Percentiles rank a stretch among this genome's conserved stretches.
These are phyloP conservation scores for Podospora comata DNA, from an alignment of 495 filamentous ascomycete genomes.

Conservation along the genomic window DNA sequence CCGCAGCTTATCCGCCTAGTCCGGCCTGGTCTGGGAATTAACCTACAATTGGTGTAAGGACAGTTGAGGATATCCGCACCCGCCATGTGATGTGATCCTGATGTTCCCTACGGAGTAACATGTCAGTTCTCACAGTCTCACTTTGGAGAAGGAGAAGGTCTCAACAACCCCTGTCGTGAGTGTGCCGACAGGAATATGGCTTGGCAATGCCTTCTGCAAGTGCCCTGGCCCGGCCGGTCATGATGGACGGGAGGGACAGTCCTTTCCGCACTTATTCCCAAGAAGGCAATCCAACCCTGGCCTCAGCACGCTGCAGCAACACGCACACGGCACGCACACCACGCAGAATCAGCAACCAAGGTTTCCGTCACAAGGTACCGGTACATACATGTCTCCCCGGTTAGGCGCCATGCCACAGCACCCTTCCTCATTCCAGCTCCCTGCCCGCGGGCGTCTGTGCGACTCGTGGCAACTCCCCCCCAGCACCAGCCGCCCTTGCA, in stretches of 20 bases:
- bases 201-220: conserved; percentile 25
- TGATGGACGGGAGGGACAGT: conserved; percentile 26
- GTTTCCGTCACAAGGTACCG: conserved; percentile 19
- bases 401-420: conserved; percentile 20
- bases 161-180: not conserved
- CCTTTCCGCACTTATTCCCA: conserved; percentile 24
- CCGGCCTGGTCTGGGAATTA: not conserved
- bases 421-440: conserved; percentile 15
- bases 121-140: not conserved
- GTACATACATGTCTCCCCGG: conserved; percentile 22
- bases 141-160: not conserved
- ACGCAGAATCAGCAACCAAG: not conserved
- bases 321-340: not conserved
- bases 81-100: not conserved
- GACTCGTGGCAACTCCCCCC: conserved; percentile 15
- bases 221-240: conserved; percentile 31
- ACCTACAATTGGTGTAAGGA: not conserved
- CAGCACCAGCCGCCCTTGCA: conserved; percentile 7
- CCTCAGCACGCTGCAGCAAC: not conserved
- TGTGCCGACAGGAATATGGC: conserved; percentile 4
- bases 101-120: not conserved
- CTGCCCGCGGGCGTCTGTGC: conserved; percentile 22
- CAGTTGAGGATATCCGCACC: not conserved
- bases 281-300: conserved; percentile 18
- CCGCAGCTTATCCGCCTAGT: not conserved